Conservation (phyloP, 2,329 filamentous ascomycete species). For the Teratosphaeriaceae sp. region DNA sequence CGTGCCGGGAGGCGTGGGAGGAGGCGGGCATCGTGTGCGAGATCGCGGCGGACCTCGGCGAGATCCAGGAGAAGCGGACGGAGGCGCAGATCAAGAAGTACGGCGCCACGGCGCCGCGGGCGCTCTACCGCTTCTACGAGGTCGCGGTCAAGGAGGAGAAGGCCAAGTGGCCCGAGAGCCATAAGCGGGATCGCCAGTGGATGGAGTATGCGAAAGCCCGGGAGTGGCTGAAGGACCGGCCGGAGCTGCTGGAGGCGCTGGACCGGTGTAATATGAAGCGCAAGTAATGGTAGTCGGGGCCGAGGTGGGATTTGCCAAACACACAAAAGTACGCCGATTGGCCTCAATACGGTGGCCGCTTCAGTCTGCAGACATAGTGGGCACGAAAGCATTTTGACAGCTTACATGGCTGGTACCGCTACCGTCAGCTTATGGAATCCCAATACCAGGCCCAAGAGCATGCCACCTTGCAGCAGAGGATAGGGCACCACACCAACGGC, state of each 20-base stretch:
- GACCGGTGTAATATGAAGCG: conserved; percentile 54
- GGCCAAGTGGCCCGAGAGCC: conserved; percentile 83
- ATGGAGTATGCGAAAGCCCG: conserved; percentile 79
- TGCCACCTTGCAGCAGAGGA: too few species aligned
- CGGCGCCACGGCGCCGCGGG: conserved; percentile 57
- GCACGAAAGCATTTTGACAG: too few species aligned
- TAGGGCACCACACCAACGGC: too few species aligned
- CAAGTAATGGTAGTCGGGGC: background rate
- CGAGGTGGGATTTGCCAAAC: background rate
- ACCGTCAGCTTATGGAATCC: too few species aligned
- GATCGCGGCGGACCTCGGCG: conserved; percentile 77
- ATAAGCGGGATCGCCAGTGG: conserved; percentile 88
- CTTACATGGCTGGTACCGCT: too few species aligned
- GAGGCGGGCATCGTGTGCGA: conserved; percentile 87
- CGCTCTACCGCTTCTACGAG: conserved; percentile 76
- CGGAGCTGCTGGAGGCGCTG: conserved; percentile 83
- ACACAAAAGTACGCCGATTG: background rate
- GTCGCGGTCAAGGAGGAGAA: conserved; percentile 82
- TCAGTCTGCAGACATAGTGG: too few species aligned
- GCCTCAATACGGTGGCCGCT: too few species aligned
- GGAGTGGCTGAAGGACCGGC: conserved; percentile 66
- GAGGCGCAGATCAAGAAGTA: conserved; percentile 28
- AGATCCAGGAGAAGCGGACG: conserved; percentile 73
- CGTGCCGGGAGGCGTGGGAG: conserved; percentile 90
- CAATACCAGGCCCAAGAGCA: too few species aligned